phyloP scores from a whole-genome alignment of 805 yeast genomes.

The Cyberlindnera maritima region DNA sequence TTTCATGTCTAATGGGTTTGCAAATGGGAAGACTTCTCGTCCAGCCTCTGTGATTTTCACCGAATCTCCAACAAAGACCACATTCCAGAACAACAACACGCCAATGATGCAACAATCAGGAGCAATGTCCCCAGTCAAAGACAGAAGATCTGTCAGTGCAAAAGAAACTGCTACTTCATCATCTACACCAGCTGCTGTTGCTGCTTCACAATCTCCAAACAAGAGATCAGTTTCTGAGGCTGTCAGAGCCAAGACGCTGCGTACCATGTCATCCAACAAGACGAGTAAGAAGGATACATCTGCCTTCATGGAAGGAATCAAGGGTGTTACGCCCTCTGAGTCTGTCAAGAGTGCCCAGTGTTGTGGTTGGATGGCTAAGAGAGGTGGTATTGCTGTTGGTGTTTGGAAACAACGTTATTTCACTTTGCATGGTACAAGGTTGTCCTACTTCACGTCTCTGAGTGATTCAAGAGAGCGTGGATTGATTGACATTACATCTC shows the following conservation, averaged over 20 bases:
- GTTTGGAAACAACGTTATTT: slow-evolving; percentile 87
- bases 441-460: slow-evolving; percentile 79
- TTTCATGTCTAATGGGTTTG: slow-evolving; percentile 34
- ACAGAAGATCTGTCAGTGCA: slow-evolving; percentile 52
- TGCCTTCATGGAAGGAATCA: slow-evolving; percentile 86
- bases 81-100: slow-evolving; percentile 6
- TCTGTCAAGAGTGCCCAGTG: slow-evolving; percentile 72
- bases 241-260: slow-evolving; percentile 47
- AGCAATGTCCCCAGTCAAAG: slow-evolving; percentile 25
- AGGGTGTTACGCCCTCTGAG: slow-evolving; percentile 69
- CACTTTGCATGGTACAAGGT: slow-evolving; percentile 86
- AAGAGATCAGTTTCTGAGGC: slow-evolving; percentile 50
- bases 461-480: slow-evolving; percentile 87
- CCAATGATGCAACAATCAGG: slow-evolving; percentile 19
- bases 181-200: slow-evolving; percentile 7
- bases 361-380: slow-evolving; percentile 96
- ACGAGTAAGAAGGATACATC: slow-evolving; percentile 65
- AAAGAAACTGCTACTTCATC: slow-evolving; percentile 32
- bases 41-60: slow-evolving; percentile 15
- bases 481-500: slow-evolving; percentile 92
- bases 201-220: slow-evolving; percentile 19
- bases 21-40: slow-evolving; percentile 13
- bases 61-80: slow-evolving; percentile 15
- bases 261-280: slow-evolving; percentile 50
- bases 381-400: slow-evolving; percentile 80